Evolutionary conservation across 164 flowering plant species (phyloP).

Genomic region (Taxillus chinensis): DNA sequence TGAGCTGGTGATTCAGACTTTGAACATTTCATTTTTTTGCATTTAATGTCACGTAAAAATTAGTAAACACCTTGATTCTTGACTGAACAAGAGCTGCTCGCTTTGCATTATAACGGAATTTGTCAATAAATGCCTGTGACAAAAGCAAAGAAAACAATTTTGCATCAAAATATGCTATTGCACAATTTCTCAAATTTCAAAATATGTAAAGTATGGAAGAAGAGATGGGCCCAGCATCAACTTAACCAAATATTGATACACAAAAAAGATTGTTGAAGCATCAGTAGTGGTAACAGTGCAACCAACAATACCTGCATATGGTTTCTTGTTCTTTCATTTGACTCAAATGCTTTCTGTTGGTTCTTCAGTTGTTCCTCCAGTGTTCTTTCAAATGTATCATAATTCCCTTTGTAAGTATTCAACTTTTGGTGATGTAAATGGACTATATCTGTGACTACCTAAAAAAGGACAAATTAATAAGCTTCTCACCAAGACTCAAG

Average conservation of each 20-base stretch:
- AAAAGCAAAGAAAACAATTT: background rate
- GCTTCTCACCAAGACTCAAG: background rate
- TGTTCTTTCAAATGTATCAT: slow-evolving; percentile 92
- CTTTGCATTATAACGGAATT: slow-evolving; percentile 96
- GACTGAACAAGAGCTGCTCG: slow-evolving; percentile 99
- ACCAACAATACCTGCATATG: slow-evolving; percentile 82
- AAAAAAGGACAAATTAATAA: slow-evolving; percentile 7
- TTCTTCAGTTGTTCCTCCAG: slow-evolving; percentile 78
- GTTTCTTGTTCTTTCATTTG: slow-evolving; percentile 69
- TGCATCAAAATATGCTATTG: background rate
- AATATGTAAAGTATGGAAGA: background rate
- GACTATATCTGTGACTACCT: slow-evolving; percentile 98
- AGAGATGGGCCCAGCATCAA: background rate
- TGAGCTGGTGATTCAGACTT: background rate
- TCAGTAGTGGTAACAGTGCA: background rate
- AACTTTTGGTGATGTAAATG: slow-evolving; percentile 81
- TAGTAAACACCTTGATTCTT: slow-evolving; percentile 72
- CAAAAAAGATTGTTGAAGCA: background rate
- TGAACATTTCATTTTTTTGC: background rate
- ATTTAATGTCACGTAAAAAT: background rate
- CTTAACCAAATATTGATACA: no score
- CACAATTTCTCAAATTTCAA: background rate
- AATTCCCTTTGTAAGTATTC: slow-evolving; percentile 70
- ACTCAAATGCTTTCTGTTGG: slow-evolving; percentile 82
- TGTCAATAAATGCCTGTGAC: slow-evolving; percentile 79